These are phyloP conservation scores for Nitzschia sp. DNA, from an alignment of 108 stramenopile species.

Conservation along the genomic window DNA sequence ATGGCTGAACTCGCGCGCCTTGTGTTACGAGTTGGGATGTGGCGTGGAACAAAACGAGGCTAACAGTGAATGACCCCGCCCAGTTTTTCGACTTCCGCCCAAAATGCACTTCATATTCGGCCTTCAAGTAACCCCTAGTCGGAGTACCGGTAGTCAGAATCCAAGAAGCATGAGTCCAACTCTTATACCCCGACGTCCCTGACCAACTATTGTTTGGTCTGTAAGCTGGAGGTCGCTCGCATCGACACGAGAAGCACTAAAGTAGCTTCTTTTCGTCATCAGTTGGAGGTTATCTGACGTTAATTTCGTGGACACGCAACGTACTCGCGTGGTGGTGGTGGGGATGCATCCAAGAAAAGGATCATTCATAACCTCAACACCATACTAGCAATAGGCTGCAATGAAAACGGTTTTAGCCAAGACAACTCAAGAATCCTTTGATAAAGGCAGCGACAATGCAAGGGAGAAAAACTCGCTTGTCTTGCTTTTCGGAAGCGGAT, in stretches of 20 bases:
- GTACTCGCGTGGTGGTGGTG: too few species aligned
- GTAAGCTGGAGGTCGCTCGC: conserved; percentile 66
- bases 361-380: too few species aligned
- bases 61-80: too few species aligned
- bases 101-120: too few species aligned
- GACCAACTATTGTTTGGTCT: conserved; percentile 87
- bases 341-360: too few species aligned
- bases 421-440: neutral
- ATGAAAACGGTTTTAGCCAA: neutral
- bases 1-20: conserved; percentile 81
- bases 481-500: conserved; percentile 1
- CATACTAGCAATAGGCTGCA: too few species aligned
- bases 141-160: too few species aligned
- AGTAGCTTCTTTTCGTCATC: too few species aligned
- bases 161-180: conserved; percentile 21
- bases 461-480: neutral
- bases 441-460: neutral
- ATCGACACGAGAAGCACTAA: conserved; percentile 79
- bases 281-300: too few species aligned
- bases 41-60: conserved; percentile 79
- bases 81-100: too few species aligned
- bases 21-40: conserved; percentile 85
- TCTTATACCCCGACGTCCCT: conserved; percentile 88
- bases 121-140: too few species aligned
- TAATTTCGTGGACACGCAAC: too few species aligned